A percentile compares a stretch with the other conserved stretches of the same genome.
These are phyloP conservation scores for Dioszegia crocea DNA, from an alignment of 768 basidiomycete genomes.

Conservation along the genomic window DNA sequence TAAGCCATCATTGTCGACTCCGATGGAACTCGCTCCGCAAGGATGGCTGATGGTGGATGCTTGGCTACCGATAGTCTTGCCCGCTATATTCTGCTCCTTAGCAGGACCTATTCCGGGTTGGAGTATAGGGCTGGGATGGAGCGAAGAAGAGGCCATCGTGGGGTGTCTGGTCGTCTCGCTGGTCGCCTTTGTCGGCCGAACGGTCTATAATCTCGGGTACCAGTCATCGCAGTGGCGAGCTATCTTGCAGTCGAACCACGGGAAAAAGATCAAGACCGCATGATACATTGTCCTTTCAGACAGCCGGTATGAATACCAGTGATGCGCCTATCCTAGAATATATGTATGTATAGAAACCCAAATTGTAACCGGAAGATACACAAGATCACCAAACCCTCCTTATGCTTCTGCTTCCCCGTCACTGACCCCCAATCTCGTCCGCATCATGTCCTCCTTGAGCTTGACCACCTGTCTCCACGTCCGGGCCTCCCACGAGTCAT, in stretches of 20 bases:
- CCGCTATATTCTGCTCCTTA: conserved; percentile 71
- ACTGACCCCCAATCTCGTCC: conserved; percentile 41
- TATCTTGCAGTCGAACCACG: neutral
- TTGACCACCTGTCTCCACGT: conserved; percentile 43
- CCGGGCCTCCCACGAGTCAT: conserved; percentile 41
- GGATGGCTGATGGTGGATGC: conserved; percentile 83
- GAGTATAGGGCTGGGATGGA: conserved; percentile 22
- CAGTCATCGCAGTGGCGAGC: conserved; percentile 23
- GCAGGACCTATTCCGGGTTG: conserved; percentile 66
- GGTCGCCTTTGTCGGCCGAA: conserved; percentile 61
- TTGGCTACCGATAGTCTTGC: conserved; percentile 77
- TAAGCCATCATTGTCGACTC: conserved; percentile 65
- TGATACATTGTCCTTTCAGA: no score
- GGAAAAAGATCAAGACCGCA: conserved; percentile 29
- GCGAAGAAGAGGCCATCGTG: conserved; percentile 57
- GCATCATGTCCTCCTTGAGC: conserved; percentile 49
- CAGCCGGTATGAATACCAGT: no score
- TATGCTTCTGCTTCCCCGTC: conserved; percentile 12
- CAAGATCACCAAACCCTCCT: neutral
- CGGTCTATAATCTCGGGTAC: conserved; percentile 61
- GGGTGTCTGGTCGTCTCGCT: conserved; percentile 66
- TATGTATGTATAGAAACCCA: no score
- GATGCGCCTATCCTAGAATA: no score
- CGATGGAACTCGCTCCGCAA: conserved; percentile 70
- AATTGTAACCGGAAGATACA: no score